Conservation (phyloP, 768 basidiomycete genomes). For the Suillus cothurnatus region DNA sequence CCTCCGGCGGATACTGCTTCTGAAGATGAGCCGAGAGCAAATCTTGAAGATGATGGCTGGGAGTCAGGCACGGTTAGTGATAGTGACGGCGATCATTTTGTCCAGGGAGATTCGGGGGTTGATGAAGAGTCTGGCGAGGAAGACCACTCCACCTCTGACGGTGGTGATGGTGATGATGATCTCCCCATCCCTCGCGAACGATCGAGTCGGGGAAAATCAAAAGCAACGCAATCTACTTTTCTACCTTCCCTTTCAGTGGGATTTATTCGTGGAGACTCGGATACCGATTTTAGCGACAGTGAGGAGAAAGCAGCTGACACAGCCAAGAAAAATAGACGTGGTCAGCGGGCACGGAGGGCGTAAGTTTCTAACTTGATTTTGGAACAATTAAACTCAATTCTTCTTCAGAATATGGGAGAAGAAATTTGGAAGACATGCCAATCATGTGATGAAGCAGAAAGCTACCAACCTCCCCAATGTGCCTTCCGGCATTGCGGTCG, state of each 20-base stretch:
- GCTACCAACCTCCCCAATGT: slow-evolving; percentile 11
- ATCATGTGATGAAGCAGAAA: slow-evolving; percentile 76
- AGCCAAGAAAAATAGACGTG: slow-evolving; percentile 82
- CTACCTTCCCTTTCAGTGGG: slow-evolving; percentile 88
- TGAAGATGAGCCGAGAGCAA: slow-evolving; percentile 20
- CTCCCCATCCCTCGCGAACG: slow-evolving; percentile 19
- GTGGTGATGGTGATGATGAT: slow-evolving; percentile 18
- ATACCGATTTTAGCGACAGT: slow-evolving; percentile 73
- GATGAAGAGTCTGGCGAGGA: slow-evolving; percentile 36
- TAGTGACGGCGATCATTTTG: slow-evolving; percentile 29
- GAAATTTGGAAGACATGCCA: slow-evolving; percentile 89
- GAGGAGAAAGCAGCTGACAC: slow-evolving; percentile 57
- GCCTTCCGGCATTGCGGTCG: slow-evolving; percentile 10
- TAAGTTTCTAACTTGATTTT: slow-evolving; percentile 47
- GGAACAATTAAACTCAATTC: slow-evolving; percentile 8
- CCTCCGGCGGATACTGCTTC: slow-evolving; percentile 15
- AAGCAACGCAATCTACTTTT: slow-evolving; percentile 57
- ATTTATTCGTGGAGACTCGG: slow-evolving; percentile 78
- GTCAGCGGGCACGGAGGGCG: slow-evolving; percentile 93
- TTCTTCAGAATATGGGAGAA: slow-evolving; percentile 91
- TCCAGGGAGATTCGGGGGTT: slow-evolving; percentile 36
- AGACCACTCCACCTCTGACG: slow-evolving; percentile 37
- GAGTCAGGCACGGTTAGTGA: slow-evolving; percentile 46
- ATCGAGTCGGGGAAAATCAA: slow-evolving; percentile 13
- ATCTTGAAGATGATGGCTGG: slow-evolving; percentile 35